These are phyloP conservation scores for Dryas integrifolia DNA, from an alignment of 331 rosid genomes.

Conservation along the genomic window DNA sequence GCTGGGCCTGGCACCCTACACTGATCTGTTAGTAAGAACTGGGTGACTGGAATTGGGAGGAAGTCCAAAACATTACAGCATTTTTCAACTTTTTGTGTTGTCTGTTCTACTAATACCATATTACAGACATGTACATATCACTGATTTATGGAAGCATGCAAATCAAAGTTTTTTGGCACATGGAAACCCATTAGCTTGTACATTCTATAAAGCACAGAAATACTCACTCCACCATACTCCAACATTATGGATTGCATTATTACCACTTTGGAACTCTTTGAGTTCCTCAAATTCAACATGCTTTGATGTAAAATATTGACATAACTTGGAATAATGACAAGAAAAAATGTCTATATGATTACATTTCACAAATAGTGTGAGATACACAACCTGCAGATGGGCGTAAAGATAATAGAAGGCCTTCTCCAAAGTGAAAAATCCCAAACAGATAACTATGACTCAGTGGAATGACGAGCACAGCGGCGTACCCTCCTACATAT, in stretches of 20 bases:
- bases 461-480: conserved; percentile 34
- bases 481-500: conserved; percentile 39
- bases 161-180: background rate
- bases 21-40: too few species aligned
- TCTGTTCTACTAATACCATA: too few species aligned
- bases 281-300: background rate
- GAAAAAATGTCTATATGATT: background rate
- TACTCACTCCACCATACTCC: background rate
- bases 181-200: background rate
- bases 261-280: conserved; percentile 8
- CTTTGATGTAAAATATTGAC: background rate
- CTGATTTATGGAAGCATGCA: background rate
- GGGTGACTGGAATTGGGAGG: too few species aligned
- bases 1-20: too few species aligned
- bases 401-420: conserved; percentile 2
- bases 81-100: too few species aligned
- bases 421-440: background rate
- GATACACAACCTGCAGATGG: background rate
- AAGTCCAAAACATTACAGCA: too few species aligned
- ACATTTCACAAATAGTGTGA: conserved; percentile 16
- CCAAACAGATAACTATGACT: conserved; percentile 21
- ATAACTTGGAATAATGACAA: background rate
- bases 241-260: background rate
- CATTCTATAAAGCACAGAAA: background rate
- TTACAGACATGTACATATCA: too few species aligned